Conservation (phyloP, 2,329 filamentous ascomycete genomes). For the Lasiodiplodia gonubiensis region DNA sequence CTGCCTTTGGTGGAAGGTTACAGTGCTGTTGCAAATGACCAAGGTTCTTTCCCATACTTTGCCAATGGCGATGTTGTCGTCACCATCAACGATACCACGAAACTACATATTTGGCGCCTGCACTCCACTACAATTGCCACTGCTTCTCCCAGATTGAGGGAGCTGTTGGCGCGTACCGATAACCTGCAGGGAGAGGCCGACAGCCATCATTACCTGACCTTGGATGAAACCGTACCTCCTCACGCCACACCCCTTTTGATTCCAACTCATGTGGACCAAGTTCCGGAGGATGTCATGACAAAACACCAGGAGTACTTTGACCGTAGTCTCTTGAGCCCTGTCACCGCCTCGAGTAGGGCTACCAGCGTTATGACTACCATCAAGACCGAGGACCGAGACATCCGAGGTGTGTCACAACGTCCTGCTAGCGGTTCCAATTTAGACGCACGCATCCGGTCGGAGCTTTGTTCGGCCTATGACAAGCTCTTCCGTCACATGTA, state of each 20-base stretch:
- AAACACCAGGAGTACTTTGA: no score
- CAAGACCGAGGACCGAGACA: neutral
- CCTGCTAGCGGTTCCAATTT: neutral
- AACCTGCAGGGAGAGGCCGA: neutral
- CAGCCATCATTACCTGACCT: neutral
- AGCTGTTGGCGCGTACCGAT: neutral
- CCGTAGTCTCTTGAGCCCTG: neutral
- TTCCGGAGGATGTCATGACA: neutral
- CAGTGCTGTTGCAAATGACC: no score
- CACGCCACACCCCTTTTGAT: neutral
- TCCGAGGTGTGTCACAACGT: neutral
- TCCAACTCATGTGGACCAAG: neutral
- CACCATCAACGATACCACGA: neutral
- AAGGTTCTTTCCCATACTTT: slow-evolving; percentile 30
- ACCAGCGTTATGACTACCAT: neutral
- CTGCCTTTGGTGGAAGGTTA: neutral
- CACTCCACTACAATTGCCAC: slow-evolving; percentile 30
- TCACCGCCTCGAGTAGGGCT: neutral
- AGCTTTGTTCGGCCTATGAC: slow-evolving; percentile 28
- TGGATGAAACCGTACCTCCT: neutral
- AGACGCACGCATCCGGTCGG: neutral
- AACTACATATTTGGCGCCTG: slow-evolving; percentile 28
- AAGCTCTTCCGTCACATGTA: slow-evolving; percentile 40
- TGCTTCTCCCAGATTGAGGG: neutral
- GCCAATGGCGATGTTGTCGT: slow-evolving; percentile 33